phyloP scores from a whole-genome alignment of 257 asterid genomes.

The Lithospermum erythrorhizon region DNA sequence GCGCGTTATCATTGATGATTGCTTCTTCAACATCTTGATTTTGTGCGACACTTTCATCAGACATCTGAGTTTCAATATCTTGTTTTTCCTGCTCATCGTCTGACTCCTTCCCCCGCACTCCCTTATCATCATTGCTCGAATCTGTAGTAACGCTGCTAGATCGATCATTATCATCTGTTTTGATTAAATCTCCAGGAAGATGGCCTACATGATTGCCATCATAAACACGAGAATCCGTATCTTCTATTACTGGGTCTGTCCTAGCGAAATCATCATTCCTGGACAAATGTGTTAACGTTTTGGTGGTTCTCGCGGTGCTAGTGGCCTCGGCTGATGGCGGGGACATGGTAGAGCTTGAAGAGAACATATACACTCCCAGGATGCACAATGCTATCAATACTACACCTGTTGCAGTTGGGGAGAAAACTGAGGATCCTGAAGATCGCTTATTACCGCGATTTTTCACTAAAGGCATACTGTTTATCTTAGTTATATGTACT shows the following conservation, averaged over 20 bases:
- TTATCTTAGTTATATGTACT: conserved; percentile 4
- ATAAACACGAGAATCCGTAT: conserved; percentile 17
- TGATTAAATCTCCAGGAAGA: conserved; percentile 39
- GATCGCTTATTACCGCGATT: conserved; percentile 40
- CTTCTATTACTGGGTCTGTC: conserved; percentile 8
- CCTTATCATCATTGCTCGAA: neutral
- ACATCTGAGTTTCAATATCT: neutral
- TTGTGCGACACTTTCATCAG: conserved; percentile 35
- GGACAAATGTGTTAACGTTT: conserved; percentile 7
- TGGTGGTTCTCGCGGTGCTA: conserved; percentile 10
- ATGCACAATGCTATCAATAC: conserved; percentile 45
- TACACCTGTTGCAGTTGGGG: conserved; percentile 43
- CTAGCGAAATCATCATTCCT: conserved; percentile 12
- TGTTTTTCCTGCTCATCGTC: neutral
- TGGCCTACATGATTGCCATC: conserved; percentile 36
- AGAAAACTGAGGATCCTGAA: conserved; percentile 25
- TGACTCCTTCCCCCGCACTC: too few relatives aligned
- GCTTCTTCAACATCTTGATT: too few relatives aligned
- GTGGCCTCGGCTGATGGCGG: conserved; percentile 10
- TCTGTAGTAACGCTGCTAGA: neutral
- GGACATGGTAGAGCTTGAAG: conserved; percentile 31
- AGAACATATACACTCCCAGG: conserved; percentile 49
- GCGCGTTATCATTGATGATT: conserved; percentile 2
- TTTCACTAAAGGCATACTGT: conserved; percentile 37
- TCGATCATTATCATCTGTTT: conserved; percentile 14